phyloP scores from a whole-genome alignment of 163 green algal species.

The Chloroidium sp. region DNA sequence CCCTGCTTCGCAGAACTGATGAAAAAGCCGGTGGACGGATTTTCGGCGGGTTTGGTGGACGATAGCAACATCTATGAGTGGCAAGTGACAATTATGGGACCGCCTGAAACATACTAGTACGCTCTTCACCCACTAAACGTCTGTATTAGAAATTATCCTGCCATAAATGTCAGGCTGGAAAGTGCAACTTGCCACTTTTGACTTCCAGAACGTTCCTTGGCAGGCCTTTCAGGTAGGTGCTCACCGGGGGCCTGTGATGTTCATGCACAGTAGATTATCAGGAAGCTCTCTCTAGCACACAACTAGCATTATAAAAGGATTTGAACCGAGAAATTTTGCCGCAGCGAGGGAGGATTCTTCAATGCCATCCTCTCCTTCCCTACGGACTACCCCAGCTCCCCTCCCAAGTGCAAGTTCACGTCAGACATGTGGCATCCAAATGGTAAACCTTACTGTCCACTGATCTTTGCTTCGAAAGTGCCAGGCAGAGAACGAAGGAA shows the following conservation, averaged over 20 bases:
- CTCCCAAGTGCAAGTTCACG: slow-evolving; percentile 89
- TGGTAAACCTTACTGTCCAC: slow-evolving; percentile 37
- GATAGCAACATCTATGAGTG: slow-evolving; percentile 98
- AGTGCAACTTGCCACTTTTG: too few relatives aligned
- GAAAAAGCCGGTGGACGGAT: slow-evolving; percentile 95
- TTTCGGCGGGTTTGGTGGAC: slow-evolving; percentile 95
- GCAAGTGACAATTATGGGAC: slow-evolving; percentile 96
- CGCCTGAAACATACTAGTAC: slow-evolving; percentile 95
- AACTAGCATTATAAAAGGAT: too few relatives aligned
- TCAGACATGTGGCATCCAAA: slow-evolving; percentile 99
- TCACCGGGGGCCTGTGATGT: too few relatives aligned
- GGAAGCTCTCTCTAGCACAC: too few relatives aligned
- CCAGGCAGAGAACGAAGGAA: too few relatives aligned
- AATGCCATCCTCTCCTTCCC: slow-evolving; percentile 93
- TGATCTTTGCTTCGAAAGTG: not conserved
- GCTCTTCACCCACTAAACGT: slow-evolving; percentile 13
- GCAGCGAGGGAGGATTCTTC: slow-evolving; percentile 98
- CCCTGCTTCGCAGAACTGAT: slow-evolving; percentile 74
- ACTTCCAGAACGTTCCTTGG: too few relatives aligned
- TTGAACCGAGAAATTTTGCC: not conserved
- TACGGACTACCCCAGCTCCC: slow-evolving; percentile 95
- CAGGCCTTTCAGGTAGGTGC: too few relatives aligned
- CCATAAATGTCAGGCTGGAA: too few relatives aligned
- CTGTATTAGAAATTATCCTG: too few relatives aligned
- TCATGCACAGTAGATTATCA: too few relatives aligned